A percentile compares a stretch with the other conserved stretches of the same genome.
Conservation (phyloP, 495 filamentous ascomycete genomes). For the Parathielavia hyrcaniae region DNA sequence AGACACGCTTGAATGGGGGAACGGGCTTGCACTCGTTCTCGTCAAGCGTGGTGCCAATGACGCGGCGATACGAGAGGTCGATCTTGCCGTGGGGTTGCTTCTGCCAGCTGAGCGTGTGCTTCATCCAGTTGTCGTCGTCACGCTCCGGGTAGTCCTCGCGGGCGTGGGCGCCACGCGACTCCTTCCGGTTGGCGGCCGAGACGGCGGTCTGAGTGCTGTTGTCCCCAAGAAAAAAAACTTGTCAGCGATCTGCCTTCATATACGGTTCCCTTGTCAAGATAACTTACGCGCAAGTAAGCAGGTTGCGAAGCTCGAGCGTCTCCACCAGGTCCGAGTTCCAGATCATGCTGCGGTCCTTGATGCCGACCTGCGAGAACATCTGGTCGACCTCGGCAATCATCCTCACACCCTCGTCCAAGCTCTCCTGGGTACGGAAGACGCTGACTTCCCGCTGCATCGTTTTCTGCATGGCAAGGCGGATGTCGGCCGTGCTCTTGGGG, state of each 20-base stretch:
- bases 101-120: constrained; percentile 93
- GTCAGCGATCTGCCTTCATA: background rate
- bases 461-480: constrained; percentile 93
- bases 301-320: constrained; percentile 86
- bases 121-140: constrained; percentile 96
- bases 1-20: constrained; percentile 80
- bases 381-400: constrained; percentile 76
- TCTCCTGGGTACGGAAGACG: constrained; percentile 94
- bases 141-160: constrained; percentile 91
- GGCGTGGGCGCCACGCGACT: constrained; percentile 90
- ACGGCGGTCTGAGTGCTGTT: constrained; percentile 72
- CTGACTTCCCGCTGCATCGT: constrained; percentile 95
- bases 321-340: constrained; percentile 98
- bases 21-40: constrained; percentile 84
- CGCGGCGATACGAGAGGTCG: constrained; percentile 69
- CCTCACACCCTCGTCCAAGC: constrained; percentile 73
- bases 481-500: constrained; percentile 76
- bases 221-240: background rate
- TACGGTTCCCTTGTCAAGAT: background rate
- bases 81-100: constrained; percentile 76
- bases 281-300: constrained; percentile 88
- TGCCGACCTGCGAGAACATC: constrained; percentile 73
- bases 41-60: constrained; percentile 73
- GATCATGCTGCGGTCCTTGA: constrained; percentile 98
- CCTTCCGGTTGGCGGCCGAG: constrained; percentile 80